A percentile compares a stretch with the other conserved stretches of the same genome.
Conservation (phyloP, 73 alveolate genomes). For the Blepharisma stoltei region DNA sequence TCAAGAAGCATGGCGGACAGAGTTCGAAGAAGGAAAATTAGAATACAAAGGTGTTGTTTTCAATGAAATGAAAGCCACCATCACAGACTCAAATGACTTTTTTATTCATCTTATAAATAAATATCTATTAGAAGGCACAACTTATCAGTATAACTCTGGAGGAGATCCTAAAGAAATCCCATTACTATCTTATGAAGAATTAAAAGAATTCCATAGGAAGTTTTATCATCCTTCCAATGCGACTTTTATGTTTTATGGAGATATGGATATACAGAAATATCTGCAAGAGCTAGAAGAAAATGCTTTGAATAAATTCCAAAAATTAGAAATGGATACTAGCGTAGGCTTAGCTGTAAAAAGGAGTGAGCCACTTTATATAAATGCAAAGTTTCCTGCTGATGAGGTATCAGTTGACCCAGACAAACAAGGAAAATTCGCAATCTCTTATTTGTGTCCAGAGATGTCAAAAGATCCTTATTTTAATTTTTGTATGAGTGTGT, state of each 20-base stretch:
- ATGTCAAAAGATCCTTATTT: slow-evolving; percentile 58
- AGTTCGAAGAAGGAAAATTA: slow-evolving; percentile 57
- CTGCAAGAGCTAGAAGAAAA: slow-evolving; percentile 46
- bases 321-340: slow-evolving; percentile 20
- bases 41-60: slow-evolving; percentile 80
- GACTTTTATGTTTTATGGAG: slow-evolving; percentile 74
- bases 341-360: slow-evolving; percentile 29
- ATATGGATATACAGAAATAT: slow-evolving; percentile 61
- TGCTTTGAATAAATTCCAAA: slow-evolving; percentile 47
- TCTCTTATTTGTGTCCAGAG: slow-evolving; percentile 55
- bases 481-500: slow-evolving; percentile 45
- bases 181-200: slow-evolving; percentile 55
- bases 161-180: slow-evolving; percentile 82
- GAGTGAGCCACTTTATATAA: slow-evolving; percentile 30
- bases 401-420: slow-evolving; percentile 51
- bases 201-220: slow-evolving; percentile 60
- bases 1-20: slow-evolving; percentile 81
- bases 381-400: slow-evolving; percentile 40
- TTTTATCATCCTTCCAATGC: slow-evolving; percentile 73
- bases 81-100: slow-evolving; percentile 56
- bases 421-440: slow-evolving; percentile 51
- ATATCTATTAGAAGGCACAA: slow-evolving; percentile 43
- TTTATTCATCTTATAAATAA: slow-evolving; percentile 47
- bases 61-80: slow-evolving; percentile 89
- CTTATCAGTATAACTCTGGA: slow-evolving; percentile 72